A percentile compares a stretch with the other conserved stretches of the same genome.
Conservation (phyloP, 2,329 filamentous ascomycete genomes). For the Aspergillus sp. region DNA sequence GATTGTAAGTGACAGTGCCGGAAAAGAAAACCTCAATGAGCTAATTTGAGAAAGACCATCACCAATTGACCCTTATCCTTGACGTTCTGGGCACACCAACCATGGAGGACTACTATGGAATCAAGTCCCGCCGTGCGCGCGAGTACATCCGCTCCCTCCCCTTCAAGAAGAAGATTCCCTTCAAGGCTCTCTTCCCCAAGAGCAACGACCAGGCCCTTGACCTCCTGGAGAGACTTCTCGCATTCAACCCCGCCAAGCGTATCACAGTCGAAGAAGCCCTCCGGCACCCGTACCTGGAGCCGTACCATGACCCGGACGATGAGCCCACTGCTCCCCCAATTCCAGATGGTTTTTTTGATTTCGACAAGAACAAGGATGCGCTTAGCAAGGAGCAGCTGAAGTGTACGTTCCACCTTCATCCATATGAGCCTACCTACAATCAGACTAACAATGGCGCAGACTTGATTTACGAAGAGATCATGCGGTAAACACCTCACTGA, state of each 20-base stretch:
- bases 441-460: slow-evolving; percentile 32
- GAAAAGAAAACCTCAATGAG: background rate
- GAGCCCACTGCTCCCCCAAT: slow-evolving; percentile 95
- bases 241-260: slow-evolving; percentile 97
- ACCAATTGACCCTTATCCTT: slow-evolving; percentile 93
- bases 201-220: slow-evolving; percentile 96
- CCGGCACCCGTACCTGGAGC: slow-evolving; percentile 96
- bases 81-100: slow-evolving; percentile 96
- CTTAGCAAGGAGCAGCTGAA: slow-evolving; percentile 98
- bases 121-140: slow-evolving; percentile 93
- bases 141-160: slow-evolving; percentile 97
- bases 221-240: slow-evolving; percentile 86
- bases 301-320: slow-evolving; percentile 97
- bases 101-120: slow-evolving; percentile 99
- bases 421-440: slow-evolving; percentile 13
- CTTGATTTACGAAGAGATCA: slow-evolving; percentile 97
- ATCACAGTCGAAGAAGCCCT: slow-evolving; percentile 97
- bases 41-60: slow-evolving; percentile 61
- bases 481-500: slow-evolving; percentile 46
- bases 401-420: slow-evolving; percentile 44
- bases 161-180: slow-evolving; percentile 99
- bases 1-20: slow-evolving; percentile 63
- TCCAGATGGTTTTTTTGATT: slow-evolving; percentile 98
- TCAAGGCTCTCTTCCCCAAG: slow-evolving; percentile 95
- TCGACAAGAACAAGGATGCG: slow-evolving; percentile 99